Conservation (phyloP, 495 filamentous ascomycete species). For the Hypoxylon lenormandii region DNA sequence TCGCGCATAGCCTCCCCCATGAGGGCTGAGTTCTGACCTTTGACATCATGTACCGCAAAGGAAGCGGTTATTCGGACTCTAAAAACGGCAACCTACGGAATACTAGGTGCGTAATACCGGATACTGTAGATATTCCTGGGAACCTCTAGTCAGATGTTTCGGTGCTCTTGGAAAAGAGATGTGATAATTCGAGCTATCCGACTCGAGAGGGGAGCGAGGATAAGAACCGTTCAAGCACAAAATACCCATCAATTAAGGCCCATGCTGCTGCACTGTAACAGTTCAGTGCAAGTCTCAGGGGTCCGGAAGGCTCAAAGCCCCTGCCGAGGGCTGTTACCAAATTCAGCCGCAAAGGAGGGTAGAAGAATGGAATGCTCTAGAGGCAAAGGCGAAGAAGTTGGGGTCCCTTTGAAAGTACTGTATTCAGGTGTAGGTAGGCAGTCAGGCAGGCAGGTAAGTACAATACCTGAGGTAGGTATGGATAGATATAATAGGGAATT, state of each 20-base stretch:
- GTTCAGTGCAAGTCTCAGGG: slow-evolving; percentile 20
- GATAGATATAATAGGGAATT: slow-evolving; percentile 23
- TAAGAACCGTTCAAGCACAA: slow-evolving; percentile 3
- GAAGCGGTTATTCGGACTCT: slow-evolving; percentile 8
- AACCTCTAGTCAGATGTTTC: neutral
- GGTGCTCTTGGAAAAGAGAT: neutral
- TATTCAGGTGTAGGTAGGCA: neutral
- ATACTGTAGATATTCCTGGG: neutral
- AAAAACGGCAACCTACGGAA: slow-evolving; percentile 10
- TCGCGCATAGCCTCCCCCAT: slow-evolving; percentile 20
- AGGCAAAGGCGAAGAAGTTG: neutral
- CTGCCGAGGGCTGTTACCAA: slow-evolving; percentile 26
- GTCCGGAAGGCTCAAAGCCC: slow-evolving; percentile 18
- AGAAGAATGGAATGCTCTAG: slow-evolving; percentile 38
- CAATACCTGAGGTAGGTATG: slow-evolving; percentile 19
- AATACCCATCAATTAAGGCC: slow-evolving; percentile 7
- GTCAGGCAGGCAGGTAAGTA: slow-evolving; percentile 1
- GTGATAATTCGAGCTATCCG: neutral
- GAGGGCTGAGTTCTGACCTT: slow-evolving; percentile 27
- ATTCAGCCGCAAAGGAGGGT: slow-evolving; percentile 40
- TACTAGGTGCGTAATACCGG: slow-evolving; percentile 23
- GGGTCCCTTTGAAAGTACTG: neutral
- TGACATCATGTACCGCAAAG: slow-evolving; percentile 29
- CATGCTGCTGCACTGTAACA: slow-evolving; percentile 31
- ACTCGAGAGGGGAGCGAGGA: neutral